Evolutionary conservation across 2,329 filamentous ascomycete genomes (phyloP).

Genomic region (Gliomastix tumulicola): DNA sequence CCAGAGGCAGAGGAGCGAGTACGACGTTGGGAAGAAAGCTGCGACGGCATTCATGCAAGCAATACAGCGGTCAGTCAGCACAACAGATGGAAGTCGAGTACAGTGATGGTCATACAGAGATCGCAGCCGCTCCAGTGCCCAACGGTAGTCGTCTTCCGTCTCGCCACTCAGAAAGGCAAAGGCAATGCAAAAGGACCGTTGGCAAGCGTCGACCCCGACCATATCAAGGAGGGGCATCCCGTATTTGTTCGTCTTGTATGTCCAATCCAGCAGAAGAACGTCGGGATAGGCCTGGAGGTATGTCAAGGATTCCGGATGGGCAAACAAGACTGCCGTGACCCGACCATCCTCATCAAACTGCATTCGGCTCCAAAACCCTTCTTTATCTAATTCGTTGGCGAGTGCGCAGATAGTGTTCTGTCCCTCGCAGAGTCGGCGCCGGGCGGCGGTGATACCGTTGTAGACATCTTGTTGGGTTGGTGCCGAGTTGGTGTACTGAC

Average conservation of each 20-base stretch:
- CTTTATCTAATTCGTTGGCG: conserved; percentile 9
- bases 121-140: conserved; percentile 10
- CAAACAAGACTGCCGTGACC: conserved; percentile 12
- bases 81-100: conserved; percentile 7
- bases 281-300: conserved; percentile 11
- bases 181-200: conserved; percentile 11
- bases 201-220: conserved; percentile 9
- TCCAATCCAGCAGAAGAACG: conserved; percentile 11
- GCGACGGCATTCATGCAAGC: conserved; percentile 6
- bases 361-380: conserved; percentile 12
- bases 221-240: conserved; percentile 12
- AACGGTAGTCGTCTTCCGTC: conserved; percentile 9
- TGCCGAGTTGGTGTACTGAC: conserved; percentile 2
- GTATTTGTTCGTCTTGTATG: conserved; percentile 14
- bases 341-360: conserved; percentile 7
- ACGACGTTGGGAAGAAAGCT: conserved; percentile 5
- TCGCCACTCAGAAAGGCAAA: conserved; percentile 12
- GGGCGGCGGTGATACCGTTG: conserved; percentile 9
- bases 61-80: conserved; percentile 10
- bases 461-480: conserved; percentile 11
- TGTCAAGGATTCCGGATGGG: conserved; percentile 11
- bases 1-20: conserved; percentile 9
- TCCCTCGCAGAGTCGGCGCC: conserved; percentile 5
- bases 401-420: conserved; percentile 12
- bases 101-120: conserved; percentile 7